phyloP scores from a whole-genome alignment of 257 asterid species.

The Anisodus acutangulus region DNA sequence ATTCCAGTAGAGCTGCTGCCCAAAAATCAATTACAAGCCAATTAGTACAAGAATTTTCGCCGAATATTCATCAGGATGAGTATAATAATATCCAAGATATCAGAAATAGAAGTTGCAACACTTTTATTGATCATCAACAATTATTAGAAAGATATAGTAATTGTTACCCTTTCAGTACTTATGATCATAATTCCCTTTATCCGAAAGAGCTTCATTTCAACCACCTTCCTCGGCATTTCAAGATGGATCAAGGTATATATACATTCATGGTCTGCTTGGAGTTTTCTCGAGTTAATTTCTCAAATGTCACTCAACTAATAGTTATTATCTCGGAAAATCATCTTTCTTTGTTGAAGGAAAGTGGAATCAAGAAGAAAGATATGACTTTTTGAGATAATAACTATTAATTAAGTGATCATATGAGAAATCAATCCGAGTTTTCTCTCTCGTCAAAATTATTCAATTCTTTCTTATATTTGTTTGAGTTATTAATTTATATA shows the following conservation, averaged over 20 bases:
- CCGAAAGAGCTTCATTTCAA: conserved; percentile 43
- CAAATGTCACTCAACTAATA: too few species aligned
- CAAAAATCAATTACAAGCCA: conserved; percentile 29
- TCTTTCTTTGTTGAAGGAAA: too few species aligned
- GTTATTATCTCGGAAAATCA: too few species aligned
- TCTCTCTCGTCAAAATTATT: too few species aligned
- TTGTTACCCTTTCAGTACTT: conserved; percentile 30
- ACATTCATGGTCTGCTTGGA: neutral
- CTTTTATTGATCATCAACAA: conserved; percentile 40
- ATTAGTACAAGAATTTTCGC: conserved; percentile 24
- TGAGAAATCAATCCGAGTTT: too few species aligned
- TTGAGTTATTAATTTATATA: too few species aligned
- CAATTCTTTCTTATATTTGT: too few species aligned
- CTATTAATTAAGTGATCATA: too few species aligned
- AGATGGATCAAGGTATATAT: conserved; percentile 48
- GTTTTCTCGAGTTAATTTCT: too few species aligned
- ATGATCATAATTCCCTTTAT: conserved; percentile 31
- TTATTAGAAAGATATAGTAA: conserved; percentile 32
- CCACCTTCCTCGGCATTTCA: conserved; percentile 30
- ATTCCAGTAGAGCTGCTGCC: conserved; percentile 35
- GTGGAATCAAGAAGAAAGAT: too few species aligned
- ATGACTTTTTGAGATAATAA: too few species aligned
- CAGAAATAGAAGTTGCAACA: conserved; percentile 34
- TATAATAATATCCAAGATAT: conserved; percentile 22
- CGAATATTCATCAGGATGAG: conserved; percentile 33